Evolutionary conservation across 192 early-diverging fungal species (phyloP).

Genomic region (Backusella westeae): DNA sequence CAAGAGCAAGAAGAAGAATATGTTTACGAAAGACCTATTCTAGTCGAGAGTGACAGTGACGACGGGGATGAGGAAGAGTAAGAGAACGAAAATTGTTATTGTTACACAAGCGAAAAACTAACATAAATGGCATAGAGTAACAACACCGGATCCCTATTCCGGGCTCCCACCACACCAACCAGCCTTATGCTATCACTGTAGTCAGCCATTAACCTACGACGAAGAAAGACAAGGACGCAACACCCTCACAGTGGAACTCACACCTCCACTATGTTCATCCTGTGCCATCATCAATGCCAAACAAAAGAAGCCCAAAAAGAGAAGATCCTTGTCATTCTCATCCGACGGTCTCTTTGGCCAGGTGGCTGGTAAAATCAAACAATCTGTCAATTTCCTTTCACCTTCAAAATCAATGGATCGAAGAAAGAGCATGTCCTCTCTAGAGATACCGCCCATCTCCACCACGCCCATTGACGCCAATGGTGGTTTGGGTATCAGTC

Average conservation of each 20-base stretch:
- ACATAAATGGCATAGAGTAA: not conserved
- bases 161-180: not conserved
- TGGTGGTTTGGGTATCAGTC: not conserved
- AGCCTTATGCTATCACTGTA: not conserved
- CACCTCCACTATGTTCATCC: not conserved
- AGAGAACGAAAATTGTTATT: not conserved
- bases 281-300: not conserved
- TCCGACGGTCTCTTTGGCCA: not conserved
- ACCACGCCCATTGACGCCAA: not conserved
- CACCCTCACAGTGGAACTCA: not conserved
- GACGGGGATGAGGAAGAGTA: constrained; percentile 1
- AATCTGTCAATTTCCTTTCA: not conserved
- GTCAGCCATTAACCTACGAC: not conserved
- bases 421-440: constrained; percentile 2
- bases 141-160: not conserved
- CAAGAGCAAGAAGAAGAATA: not conserved
- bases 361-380: not conserved
- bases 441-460: not conserved
- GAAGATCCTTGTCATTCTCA: not conserved
- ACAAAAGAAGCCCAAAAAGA: not conserved
- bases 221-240: not conserved
- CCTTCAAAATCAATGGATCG: not conserved
- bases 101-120: not conserved
- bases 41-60: constrained; percentile 16
- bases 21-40: constrained; percentile 7